A percentile compares a stretch with the other conserved stretches of the same genome.
Evolutionary conservation across 2,329 filamentous ascomycete species (phyloP).

Genomic region (Pseudogymnoascus destructans): DNA sequence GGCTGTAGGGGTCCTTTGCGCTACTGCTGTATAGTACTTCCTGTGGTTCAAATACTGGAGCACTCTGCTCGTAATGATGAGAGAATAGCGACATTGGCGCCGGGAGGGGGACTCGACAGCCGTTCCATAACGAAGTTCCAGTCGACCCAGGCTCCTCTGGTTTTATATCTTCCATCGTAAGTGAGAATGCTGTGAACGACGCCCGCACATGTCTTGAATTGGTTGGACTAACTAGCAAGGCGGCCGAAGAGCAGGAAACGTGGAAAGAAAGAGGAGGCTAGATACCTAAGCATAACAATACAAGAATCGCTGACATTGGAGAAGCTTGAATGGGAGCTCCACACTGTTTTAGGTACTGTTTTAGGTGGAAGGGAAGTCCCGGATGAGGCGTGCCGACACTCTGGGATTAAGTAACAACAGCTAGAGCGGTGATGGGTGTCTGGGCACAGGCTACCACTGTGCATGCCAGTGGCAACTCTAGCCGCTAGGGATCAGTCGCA

Average conservation of each 20-base stretch:
- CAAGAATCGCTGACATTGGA: too few species aligned
- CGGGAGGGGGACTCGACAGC: conserved; percentile 1
- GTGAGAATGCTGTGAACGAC: conserved; percentile 7
- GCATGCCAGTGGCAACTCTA: conserved; percentile 7
- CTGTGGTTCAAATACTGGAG: neutral
- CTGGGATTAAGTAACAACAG: conserved; percentile 5
- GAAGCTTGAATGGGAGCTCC: conserved; percentile 7
- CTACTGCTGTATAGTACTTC: neutral
- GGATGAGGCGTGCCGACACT: conserved; percentile 9
- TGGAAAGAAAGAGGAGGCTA: conserved; percentile 1
- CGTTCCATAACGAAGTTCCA: neutral
- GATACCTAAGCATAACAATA: conserved; percentile 10
- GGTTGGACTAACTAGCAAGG: neutral
- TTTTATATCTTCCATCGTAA: conserved; percentile 10
- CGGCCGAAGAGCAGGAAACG: neutral
- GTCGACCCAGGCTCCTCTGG: conserved; percentile 2
- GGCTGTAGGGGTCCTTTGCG: neutral
- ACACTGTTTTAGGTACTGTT: conserved; percentile 9
- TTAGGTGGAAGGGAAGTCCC: conserved; percentile 10
- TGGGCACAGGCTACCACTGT: conserved; percentile 2
- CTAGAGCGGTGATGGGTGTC: conserved; percentile 4
- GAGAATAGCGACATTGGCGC: conserved; percentile 3
- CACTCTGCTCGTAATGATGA: neutral
- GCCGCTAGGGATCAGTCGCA: conserved; percentile 1
- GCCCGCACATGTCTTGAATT: conserved; percentile 6